A percentile compares a stretch with the other conserved stretches of the same genome.
Evolutionary conservation across 2,329 filamentous ascomycete species (phyloP).

Genomic region (Cordyceps fumosorosea): DNA sequence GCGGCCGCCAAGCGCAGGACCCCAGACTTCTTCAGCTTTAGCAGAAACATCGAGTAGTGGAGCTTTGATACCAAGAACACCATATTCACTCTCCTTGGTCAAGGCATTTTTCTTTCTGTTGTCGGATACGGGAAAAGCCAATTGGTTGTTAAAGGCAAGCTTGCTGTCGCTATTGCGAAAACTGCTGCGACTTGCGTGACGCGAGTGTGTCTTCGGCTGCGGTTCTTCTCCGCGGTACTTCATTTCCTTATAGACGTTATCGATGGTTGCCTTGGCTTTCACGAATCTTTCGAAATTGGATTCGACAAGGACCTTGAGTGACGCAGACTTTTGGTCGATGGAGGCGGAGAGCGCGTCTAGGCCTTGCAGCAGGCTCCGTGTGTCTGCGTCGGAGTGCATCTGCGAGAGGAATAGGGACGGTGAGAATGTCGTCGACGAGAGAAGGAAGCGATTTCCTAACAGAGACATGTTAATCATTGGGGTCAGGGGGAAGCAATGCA

Average conservation of each 20-base stretch:
- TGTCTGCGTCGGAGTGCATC: constrained; percentile 80
- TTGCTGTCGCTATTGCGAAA: constrained; percentile 46
- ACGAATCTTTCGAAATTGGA: constrained; percentile 99
- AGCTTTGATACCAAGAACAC: constrained; percentile 78
- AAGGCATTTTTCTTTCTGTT: constrained; percentile 80
- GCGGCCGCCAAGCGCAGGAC: constrained; percentile 81
- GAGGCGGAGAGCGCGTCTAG: constrained; percentile 81
- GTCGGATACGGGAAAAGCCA: constrained; percentile 39
- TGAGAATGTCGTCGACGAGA: constrained; percentile 93
- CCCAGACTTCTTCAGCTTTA: constrained; percentile 97
- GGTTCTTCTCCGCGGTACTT: constrained; percentile 59
- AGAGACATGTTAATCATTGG: background rate
- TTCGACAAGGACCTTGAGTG: constrained; percentile 91
- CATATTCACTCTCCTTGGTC: constrained; percentile 87
- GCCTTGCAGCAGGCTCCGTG: constrained; percentile 70
- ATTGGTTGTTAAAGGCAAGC: constrained; percentile 30
- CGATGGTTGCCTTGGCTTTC: constrained; percentile 92
- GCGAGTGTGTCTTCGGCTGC: constrained; percentile 47
- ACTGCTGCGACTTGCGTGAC: constrained; percentile 61
- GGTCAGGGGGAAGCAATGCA: background rate
- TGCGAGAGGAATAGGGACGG: constrained; percentile 88
- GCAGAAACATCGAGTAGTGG: constrained; percentile 84
- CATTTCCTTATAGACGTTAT: constrained; percentile 99
- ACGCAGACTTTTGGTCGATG: constrained; percentile 96
- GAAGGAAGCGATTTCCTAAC: constrained; percentile 79